These are phyloP conservation scores for Sphaerobolus stellatus DNA, from an alignment of 1,284 basidiomycete genomes.

Conservation along the genomic window DNA sequence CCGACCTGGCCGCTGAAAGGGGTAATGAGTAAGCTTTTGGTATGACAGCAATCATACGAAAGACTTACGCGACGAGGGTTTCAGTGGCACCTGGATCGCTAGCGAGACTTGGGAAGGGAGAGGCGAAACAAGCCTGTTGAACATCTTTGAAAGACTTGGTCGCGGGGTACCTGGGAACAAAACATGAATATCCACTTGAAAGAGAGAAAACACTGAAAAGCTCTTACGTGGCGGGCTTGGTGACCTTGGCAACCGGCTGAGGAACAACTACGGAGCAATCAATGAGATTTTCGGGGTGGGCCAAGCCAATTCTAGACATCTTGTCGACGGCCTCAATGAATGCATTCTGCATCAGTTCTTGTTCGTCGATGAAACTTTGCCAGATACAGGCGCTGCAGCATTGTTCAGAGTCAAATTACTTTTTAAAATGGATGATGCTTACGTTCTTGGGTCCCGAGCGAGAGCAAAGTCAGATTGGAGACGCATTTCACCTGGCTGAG, in stretches of 20 bases:
- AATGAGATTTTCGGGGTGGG: constrained; percentile 21
- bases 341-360: constrained; percentile 30
- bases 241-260: neutral
- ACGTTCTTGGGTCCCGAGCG: constrained; percentile 18
- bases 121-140: constrained; percentile 21
- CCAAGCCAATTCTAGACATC: constrained; percentile 33
- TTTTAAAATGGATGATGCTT: neutral
- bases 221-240: neutral
- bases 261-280: constrained; percentile 40
- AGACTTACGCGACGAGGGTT: neutral
- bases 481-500: constrained; percentile 35
- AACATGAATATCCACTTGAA: neutral
- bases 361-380: constrained; percentile 19
- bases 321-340: constrained; percentile 38
- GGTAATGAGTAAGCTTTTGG: no score
- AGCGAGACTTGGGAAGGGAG: constrained; percentile 31
- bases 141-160: constrained; percentile 15
- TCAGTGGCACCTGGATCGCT: constrained; percentile 27
- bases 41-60: no score
- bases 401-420: neutral
- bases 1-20: no score
- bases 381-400: neutral
- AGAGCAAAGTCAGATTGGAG: constrained; percentile 39
- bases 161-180: neutral
- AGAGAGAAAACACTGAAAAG: neutral